phyloP scores from a whole-genome alignment of 2,329 filamentous ascomycete genomes.

The Albophoma yamanashiensis region DNA sequence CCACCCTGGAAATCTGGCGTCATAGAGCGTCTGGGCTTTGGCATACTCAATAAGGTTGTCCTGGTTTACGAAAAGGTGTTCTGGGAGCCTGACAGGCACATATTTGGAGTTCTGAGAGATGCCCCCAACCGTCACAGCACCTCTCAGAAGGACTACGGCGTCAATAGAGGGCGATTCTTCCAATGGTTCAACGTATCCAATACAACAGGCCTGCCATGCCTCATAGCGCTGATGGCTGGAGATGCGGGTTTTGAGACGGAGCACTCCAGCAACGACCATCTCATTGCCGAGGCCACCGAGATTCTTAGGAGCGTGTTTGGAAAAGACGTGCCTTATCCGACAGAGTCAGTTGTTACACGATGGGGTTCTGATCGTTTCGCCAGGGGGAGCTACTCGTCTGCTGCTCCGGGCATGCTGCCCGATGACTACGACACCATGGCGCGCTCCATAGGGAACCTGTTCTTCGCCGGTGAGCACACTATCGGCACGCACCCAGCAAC shows the following conservation, averaged over 20 bases:
- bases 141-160: slow-evolving; percentile 67
- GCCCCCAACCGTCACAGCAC: slow-evolving; percentile 60
- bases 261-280: slow-evolving; percentile 58
- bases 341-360: slow-evolving; percentile 80
- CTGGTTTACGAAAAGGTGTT: slow-evolving; percentile 82
- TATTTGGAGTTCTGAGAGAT: slow-evolving; percentile 83
- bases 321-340: slow-evolving; percentile 58
- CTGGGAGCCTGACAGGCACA: slow-evolving; percentile 83
- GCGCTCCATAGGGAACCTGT: slow-evolving; percentile 69
- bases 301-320: slow-evolving; percentile 71
- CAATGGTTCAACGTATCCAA: slow-evolving; percentile 95
- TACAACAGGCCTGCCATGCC: slow-evolving; percentile 75
- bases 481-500: slow-evolving; percentile 93
- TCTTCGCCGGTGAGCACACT: slow-evolving; percentile 95
- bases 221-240: slow-evolving; percentile 91
- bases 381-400: slow-evolving; percentile 91
- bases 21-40: slow-evolving; percentile 80
- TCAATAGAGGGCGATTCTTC: slow-evolving; percentile 82
- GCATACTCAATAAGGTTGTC: slow-evolving; percentile 89
- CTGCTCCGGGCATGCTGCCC: slow-evolving; percentile 68
- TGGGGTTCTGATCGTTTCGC: slow-evolving; percentile 89
- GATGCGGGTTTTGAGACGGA: slow-evolving; percentile 89
- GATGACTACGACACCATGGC: slow-evolving; percentile 94
- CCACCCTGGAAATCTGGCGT: slow-evolving; percentile 75
- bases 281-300: slow-evolving; percentile 70